Evolutionary conservation across 352 stramenopile genomes (phyloP).

Genomic region (Phytopythium sindhum): DNA sequence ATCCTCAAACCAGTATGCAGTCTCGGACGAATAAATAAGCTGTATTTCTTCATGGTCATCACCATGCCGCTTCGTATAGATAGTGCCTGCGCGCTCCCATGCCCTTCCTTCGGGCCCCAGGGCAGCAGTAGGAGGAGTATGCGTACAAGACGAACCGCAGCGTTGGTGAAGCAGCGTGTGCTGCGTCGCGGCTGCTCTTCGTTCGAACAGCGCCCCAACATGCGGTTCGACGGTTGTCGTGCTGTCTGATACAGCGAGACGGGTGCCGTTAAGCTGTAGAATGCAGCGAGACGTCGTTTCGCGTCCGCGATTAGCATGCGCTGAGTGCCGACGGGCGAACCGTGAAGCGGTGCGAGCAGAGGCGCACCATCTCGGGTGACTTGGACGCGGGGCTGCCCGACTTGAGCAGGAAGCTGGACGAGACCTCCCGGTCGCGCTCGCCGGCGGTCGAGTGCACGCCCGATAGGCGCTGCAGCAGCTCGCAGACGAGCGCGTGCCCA

Average conservation of each 20-base stretch:
- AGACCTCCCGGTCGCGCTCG: conserved; percentile 14
- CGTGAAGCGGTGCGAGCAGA: conserved; percentile 34
- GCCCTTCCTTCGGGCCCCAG: conserved; percentile 4
- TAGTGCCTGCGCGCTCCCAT: not conserved
- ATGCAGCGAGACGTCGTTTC: not conserved
- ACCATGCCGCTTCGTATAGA: not conserved
- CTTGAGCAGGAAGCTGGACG: conserved; percentile 23
- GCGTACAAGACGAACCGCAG: not conserved
- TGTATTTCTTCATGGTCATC: not conserved
- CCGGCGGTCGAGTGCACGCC: conserved; percentile 10
- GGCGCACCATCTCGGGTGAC: conserved; percentile 31
- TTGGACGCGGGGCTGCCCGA: conserved; percentile 35
- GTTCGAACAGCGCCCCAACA: not conserved
- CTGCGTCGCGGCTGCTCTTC: not conserved
- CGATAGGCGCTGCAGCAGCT: conserved; percentile 56
- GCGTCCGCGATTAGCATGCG: not conserved
- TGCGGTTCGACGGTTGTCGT: not conserved
- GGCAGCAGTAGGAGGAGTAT: not conserved
- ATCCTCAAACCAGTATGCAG: not conserved
- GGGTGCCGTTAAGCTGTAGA: not conserved
- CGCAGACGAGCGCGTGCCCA: conserved; percentile 59
- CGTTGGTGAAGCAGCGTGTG: not conserved
- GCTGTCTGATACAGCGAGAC: not conserved
- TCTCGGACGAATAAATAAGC: conserved; percentile 2
- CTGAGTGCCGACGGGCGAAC: conserved; percentile 15